Percentiles rank a stretch among this genome's conserved stretches.
Conservation (phyloP, 179 eudicot genomes). For the Carnegiea gigantea region DNA sequence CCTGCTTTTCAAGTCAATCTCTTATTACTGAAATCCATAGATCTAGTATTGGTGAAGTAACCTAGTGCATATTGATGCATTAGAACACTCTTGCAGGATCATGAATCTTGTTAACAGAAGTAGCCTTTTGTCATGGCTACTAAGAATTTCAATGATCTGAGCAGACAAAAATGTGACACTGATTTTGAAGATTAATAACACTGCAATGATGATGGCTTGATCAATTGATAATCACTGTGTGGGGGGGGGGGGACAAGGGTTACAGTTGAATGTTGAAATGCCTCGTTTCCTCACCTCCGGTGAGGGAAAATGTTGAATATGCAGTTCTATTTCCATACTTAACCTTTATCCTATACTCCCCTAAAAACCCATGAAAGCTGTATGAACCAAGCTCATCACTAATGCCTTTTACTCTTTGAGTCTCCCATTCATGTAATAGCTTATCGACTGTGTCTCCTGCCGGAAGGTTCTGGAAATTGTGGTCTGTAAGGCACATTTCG, state of each 20-base stretch:
- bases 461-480: slow-evolving; percentile 56
- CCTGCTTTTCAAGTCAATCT: too few relatives aligned
- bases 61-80: too few relatives aligned
- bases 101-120: too few relatives aligned
- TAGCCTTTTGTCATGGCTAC: background rate
- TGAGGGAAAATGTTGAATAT: slow-evolving; percentile 51
- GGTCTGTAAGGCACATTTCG: slow-evolving; percentile 89
- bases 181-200: background rate
- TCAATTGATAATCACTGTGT: background rate
- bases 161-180: too few relatives aligned
- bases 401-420: slow-evolving; percentile 39
- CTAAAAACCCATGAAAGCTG: slow-evolving; percentile 64
- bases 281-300: slow-evolving; percentile 61
- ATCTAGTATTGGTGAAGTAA: too few relatives aligned
- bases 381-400: slow-evolving; percentile 66
- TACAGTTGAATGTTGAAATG: slow-evolving; percentile 64
- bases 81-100: too few relatives aligned
- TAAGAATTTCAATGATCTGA: background rate
- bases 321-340: slow-evolving; percentile 41
- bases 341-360: slow-evolving; percentile 57
- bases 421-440: slow-evolving; percentile 72
- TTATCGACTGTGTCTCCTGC: slow-evolving; percentile 73
- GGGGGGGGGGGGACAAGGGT: background rate
- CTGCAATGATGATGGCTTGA: background rate
- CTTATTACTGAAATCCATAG: too few relatives aligned